Evolutionary conservation across 768 basidiomycete genomes (phyloP), one percentile per base, ranked within the genome.

Genomic region (Mycena alexandri): DNA sequence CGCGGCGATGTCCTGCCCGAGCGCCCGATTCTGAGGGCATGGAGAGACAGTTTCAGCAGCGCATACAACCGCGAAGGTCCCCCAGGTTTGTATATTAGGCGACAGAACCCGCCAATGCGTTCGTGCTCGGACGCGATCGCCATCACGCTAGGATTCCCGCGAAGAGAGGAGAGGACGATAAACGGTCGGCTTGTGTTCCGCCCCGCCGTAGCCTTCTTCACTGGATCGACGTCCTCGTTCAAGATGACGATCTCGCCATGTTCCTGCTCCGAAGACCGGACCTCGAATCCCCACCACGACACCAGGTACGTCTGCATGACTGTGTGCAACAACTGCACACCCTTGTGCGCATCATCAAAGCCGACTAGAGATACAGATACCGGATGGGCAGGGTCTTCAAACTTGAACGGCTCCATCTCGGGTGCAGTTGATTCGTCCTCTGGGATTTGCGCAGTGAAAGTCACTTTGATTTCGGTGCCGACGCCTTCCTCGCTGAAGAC

Each of bases 391-490:
- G 77, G 74, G 61, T 82, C 79, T 50, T 84, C 84, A 41, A 80
- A 75, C 68, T 81, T 80, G 73, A 87, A 85, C 14, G 80, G 80
- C 58, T 84, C 81, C 77, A 85, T 83, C 51, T 84, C 82, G 14
- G 76, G 76, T 44, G 81, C 73, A 24, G 76, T 36, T 3, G 61
- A 41, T 19, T 74, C 75, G 17, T 77, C 77, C 24, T 83, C 85
- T 10, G 82, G 73, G 14, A 83, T 75, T 67, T 95, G 92, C 34
- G 93, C 94, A 34, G 86, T 86, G 76, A 98, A 94, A 3, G 87
- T 87, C 47, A 97, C 88, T 72, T 92, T 93, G 77, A 98, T 95
- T 76, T 96, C 95, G 2, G 96, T 98, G 29, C 96, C 96, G 42
- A 89, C 83, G 19, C 89, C 93, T 79, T 96, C 96, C 70, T 93